A percentile compares a stretch with the other conserved stretches of the same genome.
phyloP scores from a whole-genome alignment of 768 basidiomycete species.

The Lepiota venenata region DNA sequence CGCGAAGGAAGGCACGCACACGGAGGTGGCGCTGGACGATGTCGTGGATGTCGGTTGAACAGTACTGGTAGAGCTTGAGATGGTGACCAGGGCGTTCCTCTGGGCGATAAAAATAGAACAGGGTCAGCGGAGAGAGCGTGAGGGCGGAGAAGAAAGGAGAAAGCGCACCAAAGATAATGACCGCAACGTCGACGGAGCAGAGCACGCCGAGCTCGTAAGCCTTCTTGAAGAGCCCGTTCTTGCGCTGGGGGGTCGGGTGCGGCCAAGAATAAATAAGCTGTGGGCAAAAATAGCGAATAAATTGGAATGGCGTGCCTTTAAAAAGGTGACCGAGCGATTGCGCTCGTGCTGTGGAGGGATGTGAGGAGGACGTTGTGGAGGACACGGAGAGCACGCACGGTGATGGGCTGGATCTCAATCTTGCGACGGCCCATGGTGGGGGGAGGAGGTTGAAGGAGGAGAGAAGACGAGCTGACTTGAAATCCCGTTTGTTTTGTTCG shows the following conservation, averaged over 20 bases:
- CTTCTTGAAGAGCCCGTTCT: constrained; percentile 90
- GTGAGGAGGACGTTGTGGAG: constrained; percentile 13
- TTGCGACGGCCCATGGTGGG: constrained; percentile 64
- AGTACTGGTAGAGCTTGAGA: constrained; percentile 80
- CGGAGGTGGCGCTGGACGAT: constrained; percentile 67
- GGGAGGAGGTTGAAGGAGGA: constrained; percentile 23
- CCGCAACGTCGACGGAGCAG: constrained; percentile 84
- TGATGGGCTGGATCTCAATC: constrained; percentile 80
- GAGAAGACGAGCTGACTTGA: constrained; percentile 13
- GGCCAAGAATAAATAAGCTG: constrained; percentile 38
- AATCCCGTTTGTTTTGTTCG: constrained; percentile 14
- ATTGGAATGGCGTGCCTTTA: constrained; percentile 60
- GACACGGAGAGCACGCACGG: constrained; percentile 41
- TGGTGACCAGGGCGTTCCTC: constrained; percentile 80
- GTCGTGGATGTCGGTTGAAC: constrained; percentile 64
- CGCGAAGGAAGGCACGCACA: constrained; percentile 23
- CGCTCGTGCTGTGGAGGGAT: constrained; percentile 75
- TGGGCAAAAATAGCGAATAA: constrained; percentile 63
- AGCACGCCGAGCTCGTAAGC: constrained; percentile 89
- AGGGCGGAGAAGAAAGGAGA: constrained; percentile 3
- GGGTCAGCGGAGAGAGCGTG: constrained; percentile 14
- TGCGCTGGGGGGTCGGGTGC: constrained; percentile 50
- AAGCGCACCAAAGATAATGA: constrained; percentile 69
- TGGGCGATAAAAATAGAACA: constrained; percentile 46
- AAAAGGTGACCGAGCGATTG: constrained; percentile 87